phyloP scores from a whole-genome alignment of 129 eudicot genomes.

The Tagetes patula region DNA sequence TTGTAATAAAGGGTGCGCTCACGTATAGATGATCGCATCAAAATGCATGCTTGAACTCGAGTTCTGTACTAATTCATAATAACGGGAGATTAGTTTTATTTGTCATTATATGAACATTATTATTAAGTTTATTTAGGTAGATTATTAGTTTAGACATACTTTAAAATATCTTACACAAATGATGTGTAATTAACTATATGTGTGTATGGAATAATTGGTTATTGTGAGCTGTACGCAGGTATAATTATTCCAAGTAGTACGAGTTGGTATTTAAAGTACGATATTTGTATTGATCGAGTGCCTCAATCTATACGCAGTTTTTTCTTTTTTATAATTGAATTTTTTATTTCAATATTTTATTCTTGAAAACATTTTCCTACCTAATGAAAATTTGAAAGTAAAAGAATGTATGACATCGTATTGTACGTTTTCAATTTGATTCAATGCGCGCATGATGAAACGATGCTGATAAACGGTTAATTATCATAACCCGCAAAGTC shows the following conservation, averaged over 20 bases:
- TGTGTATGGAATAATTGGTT: conserved; percentile 1
- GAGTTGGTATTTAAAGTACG: neutral
- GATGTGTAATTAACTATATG: neutral
- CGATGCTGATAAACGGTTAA: no score
- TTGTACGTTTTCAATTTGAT: no score
- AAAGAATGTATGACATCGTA: no score
- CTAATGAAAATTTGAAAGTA: no score
- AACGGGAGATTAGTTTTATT: neutral
- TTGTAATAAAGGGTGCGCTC: no score
- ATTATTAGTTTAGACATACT: neutral
- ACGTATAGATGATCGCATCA: no score
- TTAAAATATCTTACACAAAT: neutral
- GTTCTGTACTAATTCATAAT: neutral
- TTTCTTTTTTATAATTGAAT: neutral
- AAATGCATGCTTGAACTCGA: neutral
- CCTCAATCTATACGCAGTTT: neutral
- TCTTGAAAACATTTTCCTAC: neutral
- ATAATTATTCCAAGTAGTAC: conserved; percentile 1
- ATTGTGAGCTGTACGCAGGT: conserved; percentile 1
- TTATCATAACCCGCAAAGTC: no score
- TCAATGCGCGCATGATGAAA: no score
- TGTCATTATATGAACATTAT: neutral
- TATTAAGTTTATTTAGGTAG: neutral
- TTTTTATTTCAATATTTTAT: neutral
- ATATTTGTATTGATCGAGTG: neutral